Conservation (phyloP, 2,329 filamentous ascomycete species). For the Sporothrix pseudoabietina region DNA sequence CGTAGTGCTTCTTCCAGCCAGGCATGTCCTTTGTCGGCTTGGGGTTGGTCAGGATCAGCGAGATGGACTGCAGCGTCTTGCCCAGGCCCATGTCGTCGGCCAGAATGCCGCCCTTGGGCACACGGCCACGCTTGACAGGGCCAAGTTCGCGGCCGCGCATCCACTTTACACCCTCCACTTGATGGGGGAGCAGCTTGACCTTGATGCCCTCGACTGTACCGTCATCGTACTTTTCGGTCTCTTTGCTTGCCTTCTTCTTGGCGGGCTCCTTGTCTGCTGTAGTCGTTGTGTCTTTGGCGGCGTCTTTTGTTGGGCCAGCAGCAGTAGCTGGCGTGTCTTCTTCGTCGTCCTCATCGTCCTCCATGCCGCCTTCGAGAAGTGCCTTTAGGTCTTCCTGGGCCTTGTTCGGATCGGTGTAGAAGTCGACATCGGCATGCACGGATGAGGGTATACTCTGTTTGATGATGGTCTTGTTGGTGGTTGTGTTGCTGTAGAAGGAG, state of each 20-base stretch:
- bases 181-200: slow-evolving; percentile 87
- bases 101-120: slow-evolving; percentile 90
- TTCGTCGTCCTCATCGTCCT: slow-evolving; percentile 66
- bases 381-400: slow-evolving; percentile 78
- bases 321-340: slow-evolving; percentile 40
- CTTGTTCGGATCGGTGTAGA: slow-evolving; percentile 71
- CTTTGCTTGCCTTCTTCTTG: slow-evolving; percentile 65
- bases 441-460: slow-evolving; percentile 16
- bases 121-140: slow-evolving; percentile 73
- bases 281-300: background rate
- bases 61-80: slow-evolving; percentile 93
- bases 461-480: slow-evolving; percentile 7
- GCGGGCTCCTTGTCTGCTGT: slow-evolving; percentile 31
- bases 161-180: slow-evolving; percentile 92
- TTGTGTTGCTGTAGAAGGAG: slow-evolving; percentile 37
- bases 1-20: slow-evolving; percentile 68
- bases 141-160: slow-evolving; percentile 93
- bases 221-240: slow-evolving; percentile 47
- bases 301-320: background rate
- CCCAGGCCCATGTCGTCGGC: slow-evolving; percentile 97
- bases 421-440: slow-evolving; percentile 29
- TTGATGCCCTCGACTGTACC: slow-evolving; percentile 73
- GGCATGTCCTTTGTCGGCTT: slow-evolving; percentile 62
- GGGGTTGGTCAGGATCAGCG: slow-evolving; percentile 80
- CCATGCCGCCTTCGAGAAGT: slow-evolving; percentile 77